Conservation (phyloP, 2,329 filamentous ascomycete species). For the Fusarium siculi region DNA sequence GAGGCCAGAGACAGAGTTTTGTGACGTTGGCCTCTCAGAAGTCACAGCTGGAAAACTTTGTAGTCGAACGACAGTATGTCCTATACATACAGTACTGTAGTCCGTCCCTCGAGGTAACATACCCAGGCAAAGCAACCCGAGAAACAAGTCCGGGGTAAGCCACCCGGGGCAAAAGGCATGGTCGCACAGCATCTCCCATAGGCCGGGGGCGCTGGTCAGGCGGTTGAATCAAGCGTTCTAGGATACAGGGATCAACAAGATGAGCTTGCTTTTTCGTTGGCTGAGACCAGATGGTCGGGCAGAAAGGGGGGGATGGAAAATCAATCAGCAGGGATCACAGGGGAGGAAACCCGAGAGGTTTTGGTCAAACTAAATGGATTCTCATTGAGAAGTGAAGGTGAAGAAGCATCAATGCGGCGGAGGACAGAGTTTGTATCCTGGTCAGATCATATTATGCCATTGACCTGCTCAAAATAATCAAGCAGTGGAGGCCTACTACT, state of each 20-base stretch:
- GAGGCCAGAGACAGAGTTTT: conserved; percentile 11
- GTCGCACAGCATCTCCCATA: conserved; percentile 32
- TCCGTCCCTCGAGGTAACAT: background rate
- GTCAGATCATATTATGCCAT: conserved; percentile 19
- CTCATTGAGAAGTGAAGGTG: background rate
- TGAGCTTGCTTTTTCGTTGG: conserved; percentile 22
- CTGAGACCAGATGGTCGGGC: conserved; percentile 30
- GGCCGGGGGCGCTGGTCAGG: conserved; percentile 38
- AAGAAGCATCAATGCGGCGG: conserved; percentile 3
- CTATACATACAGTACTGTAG: background rate
- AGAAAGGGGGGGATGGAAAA: conserved; percentile 24
- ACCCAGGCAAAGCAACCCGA: background rate
- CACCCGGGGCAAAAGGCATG: conserved; percentile 27
- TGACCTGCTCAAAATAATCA: conserved; percentile 6
- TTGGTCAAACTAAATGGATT: background rate
- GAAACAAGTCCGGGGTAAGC: conserved; percentile 37
- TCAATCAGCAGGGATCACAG: conserved; percentile 19
- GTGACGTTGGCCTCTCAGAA: background rate
- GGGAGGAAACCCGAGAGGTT: conserved; percentile 27
- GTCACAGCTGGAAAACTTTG: background rate
- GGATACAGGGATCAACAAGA: conserved; percentile 30
- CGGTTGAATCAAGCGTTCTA: conserved; percentile 44
- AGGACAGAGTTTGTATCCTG: background rate
- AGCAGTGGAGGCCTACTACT: background rate
- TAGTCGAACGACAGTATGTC: background rate